These are phyloP conservation scores for Calonectria hawksworthii DNA, from an alignment of 2,329 filamentous ascomycete genomes.

Conservation along the genomic window DNA sequence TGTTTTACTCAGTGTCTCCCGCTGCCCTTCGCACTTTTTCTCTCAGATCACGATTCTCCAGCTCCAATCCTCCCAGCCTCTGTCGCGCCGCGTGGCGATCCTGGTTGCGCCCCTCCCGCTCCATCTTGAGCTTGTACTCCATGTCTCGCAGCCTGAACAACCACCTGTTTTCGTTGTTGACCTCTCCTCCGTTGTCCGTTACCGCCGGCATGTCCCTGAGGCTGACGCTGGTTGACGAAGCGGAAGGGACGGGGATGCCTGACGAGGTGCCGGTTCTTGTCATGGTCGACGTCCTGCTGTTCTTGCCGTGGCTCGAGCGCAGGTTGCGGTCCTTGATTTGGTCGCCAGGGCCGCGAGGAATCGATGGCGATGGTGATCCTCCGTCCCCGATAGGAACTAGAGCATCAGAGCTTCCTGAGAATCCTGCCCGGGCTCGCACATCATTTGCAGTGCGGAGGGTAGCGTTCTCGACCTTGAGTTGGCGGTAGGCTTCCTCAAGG, in stretches of 20 bases:
- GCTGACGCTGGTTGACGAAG: conserved; percentile 41
- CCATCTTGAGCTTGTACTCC: conserved; percentile 89
- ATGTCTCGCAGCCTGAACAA: conserved; percentile 88
- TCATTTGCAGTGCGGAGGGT: conserved; percentile 77
- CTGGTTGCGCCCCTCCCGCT: conserved; percentile 86
- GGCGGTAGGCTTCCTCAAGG: conserved; percentile 72
- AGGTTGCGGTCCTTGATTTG: conserved; percentile 59
- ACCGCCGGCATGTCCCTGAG: conserved; percentile 48
- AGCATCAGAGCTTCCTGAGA: conserved; percentile 57
- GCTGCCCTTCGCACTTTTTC: conserved; percentile 66
- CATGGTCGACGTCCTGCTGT: conserved; percentile 48
- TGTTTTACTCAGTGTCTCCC: conserved; percentile 43
- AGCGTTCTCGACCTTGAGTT: conserved; percentile 76
- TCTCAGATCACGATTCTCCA: conserved; percentile 79
- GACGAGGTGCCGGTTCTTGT: conserved; percentile 49
- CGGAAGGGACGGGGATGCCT: conserved; percentile 43
- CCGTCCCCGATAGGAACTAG: conserved; percentile 50
- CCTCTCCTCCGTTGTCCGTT: conserved; percentile 40
- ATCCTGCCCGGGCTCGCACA: conserved; percentile 65
- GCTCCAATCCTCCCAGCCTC: conserved; percentile 81
- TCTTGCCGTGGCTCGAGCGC: conserved; percentile 46
- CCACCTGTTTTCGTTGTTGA: conserved; percentile 78
- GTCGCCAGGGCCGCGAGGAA: conserved; percentile 66
- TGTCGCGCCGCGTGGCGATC: conserved; percentile 88
- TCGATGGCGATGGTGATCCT: conserved; percentile 66